Base-by-base conservation (phyloP, 352 stramenopile genomes). In the Phytophthora syringae region DNA sequence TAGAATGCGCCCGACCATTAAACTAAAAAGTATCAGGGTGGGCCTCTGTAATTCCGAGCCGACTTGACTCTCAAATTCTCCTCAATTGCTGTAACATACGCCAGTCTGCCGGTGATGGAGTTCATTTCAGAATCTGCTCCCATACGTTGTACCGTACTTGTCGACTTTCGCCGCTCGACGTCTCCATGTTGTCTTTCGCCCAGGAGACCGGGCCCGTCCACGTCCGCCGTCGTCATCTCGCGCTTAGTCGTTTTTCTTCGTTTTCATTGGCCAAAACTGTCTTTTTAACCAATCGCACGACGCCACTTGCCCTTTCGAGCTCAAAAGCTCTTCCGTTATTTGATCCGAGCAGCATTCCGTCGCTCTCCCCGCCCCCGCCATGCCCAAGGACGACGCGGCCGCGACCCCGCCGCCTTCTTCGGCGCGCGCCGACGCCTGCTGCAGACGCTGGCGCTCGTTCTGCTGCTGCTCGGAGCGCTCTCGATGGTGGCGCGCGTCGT, bases 401-500 rank as follows among this genome's bases (percentile, higher is more conserved):
- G n/a, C n/a, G n/a, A n/a, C 28, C 57, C 50, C 27, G 43, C 16
- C 40, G 40, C 24, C 22, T 34, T 39, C 25, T 54, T 50, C 25
- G 28, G 28, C 15, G 16, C 27, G 0, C 62, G 64, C 15, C 43
- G 56, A 7, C 56, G 64, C 11, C 34, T 67, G 25, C 18, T 72
- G 12, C 57, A 66, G 64, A 67, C 55, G 50, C 50, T 67, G 25
- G 64, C 50, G 36, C 57, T 72, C 25, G 50, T 72, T 24, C 45
- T 72, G 34, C 34, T 72, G 42, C 55, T 64, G 18, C 30, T 72
- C 7, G 64, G 64, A 42, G 64, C 64, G 9, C 43, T 72, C 7
- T 67, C 64, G 13, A 60, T 72, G 49, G 64, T 72, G n/a, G 64
- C 60, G 44, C 55, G 64, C 27, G 51, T 72, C 40, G 64, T 64